phyloP scores from a whole-genome alignment of 1,284 basidiomycete genomes.

The Cryptococcus hybrid region DNA sequence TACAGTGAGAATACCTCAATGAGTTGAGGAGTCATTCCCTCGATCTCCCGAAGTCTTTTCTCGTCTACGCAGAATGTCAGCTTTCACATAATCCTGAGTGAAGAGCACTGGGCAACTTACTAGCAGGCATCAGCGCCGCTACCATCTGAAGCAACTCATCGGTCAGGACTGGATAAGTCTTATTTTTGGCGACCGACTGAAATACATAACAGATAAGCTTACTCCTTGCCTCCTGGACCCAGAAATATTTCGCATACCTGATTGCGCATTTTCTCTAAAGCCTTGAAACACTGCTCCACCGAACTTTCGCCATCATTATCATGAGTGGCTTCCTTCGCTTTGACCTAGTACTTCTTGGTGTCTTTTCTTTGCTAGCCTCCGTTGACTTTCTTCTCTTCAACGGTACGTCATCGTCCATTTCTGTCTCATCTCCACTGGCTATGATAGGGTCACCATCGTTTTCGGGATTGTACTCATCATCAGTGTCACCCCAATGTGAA shows the following conservation, averaged over 20 bases:
- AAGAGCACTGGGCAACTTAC: constrained; percentile 18
- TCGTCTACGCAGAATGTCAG: constrained; percentile 16
- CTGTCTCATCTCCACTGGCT: constrained; percentile 13
- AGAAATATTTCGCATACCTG: constrained; percentile 15
- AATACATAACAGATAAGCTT: background rate
- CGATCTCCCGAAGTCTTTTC: constrained; percentile 22
- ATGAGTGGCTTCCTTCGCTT: constrained; percentile 8
- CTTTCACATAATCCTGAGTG: background rate
- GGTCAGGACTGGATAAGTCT: constrained; percentile 17
- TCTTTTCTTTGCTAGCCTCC: constrained; percentile 4
- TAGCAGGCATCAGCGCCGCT: constrained; percentile 38
- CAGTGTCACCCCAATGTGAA: constrained; percentile 36
- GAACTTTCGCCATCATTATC: constrained; percentile 6
- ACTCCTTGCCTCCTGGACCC: background rate
- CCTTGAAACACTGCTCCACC: constrained; percentile 24
- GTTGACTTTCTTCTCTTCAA: constrained; percentile 6
- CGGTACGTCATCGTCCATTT: constrained; percentile 55
- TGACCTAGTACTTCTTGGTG: background rate
- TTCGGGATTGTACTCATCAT: constrained; percentile 16
- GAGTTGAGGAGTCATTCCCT: constrained; percentile 23
- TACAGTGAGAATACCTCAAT: constrained; percentile 7
- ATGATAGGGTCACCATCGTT: constrained; percentile 15
- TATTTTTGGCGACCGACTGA: constrained; percentile 6
- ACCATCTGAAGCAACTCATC: constrained; percentile 40
- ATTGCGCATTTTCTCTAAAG: constrained; percentile 22